Conservation (phyloP, 768 basidiomycete genomes). For the Hirschioporus abietinus region DNA sequence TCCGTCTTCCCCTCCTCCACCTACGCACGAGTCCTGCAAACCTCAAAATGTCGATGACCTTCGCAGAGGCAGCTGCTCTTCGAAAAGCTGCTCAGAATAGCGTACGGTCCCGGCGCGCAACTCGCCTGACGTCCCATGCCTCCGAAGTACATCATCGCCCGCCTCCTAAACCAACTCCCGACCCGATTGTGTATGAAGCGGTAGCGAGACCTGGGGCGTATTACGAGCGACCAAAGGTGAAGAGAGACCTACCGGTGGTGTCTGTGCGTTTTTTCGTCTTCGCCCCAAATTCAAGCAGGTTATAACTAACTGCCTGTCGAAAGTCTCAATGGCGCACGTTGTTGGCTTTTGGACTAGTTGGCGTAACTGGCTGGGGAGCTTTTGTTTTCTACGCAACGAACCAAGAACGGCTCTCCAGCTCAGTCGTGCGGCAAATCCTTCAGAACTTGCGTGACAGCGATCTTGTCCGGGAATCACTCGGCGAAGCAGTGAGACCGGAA, state of each 20-base stretch:
- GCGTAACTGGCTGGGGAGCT: constrained; percentile 57
- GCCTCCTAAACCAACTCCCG: not conserved
- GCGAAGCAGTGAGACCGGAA: constrained; percentile 60
- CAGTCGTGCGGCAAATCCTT: constrained; percentile 64
- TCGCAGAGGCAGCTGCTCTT: not conserved
- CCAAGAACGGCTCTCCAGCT: constrained; percentile 72
- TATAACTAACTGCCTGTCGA: not conserved
- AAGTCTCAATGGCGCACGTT: constrained; percentile 53
- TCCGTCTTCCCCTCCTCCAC: not conserved
- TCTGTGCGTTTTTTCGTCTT: not conserved
- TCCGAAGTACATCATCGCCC: not conserved
- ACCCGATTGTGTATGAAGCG: not conserved
- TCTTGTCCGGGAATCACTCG: constrained; percentile 48
- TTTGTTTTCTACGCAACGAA: constrained; percentile 71
- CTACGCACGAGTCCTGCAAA: not conserved
- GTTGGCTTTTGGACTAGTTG: constrained; percentile 43
- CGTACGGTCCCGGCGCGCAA: not conserved
- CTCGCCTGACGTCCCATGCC: not conserved
- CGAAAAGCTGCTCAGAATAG: not conserved
- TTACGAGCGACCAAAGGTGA: not conserved
- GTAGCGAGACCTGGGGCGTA: not conserved
- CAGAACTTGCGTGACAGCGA: constrained; percentile 49
- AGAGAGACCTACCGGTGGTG: not conserved
- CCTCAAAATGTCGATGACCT: not conserved
- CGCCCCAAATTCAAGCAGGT: not conserved